Evolutionary conservation across 164 flowering plant species (phyloP), one percentile per base, ranked within the genome.

Genomic region (Cinnamomum chago): DNA sequence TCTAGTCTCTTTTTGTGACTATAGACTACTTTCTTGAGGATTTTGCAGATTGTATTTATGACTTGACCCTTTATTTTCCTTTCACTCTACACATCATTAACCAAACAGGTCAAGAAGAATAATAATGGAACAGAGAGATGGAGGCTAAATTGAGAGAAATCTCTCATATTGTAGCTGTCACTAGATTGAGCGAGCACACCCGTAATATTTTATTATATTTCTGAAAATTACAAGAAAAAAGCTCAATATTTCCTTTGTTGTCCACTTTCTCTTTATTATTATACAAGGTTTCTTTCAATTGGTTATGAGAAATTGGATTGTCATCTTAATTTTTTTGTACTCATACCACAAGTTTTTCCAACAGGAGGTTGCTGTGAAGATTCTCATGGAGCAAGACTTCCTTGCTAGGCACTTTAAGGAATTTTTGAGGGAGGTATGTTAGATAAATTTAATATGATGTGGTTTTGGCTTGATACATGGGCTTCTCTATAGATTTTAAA

Each of bases 341-440:
- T 11, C 20, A 30, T 17, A 24, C 24, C 17, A 14, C 51, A 78
- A 65, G 67, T 58, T 4, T 78, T 52, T 20, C 58, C 78, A 75
- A 23, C 88, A 95, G 99, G 99, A 95, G 77, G 99, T 95, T 79
- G 99, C 99, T 71, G 98, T 95, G 81, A 95, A 95, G 81, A 91
- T 95, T 86, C 96, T 95, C 72, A 90, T 92, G 94, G 99, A 95
- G 75, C 98, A 93, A 85, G 99, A 95, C 67, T 86, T 90, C 70
- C 92, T 84, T 83, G 87, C 86, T 22, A 97, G 90, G 73, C 90
- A 90, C 64, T 81, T 85, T 73, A 89, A 90, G 67, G 99, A 95
- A 78, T 93, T 95, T 81, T 60, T 95, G 75, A 86, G 97, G 73
- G 99, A 95, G 97, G 99, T 92, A 71, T 67, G 79, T 68, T 65